Percentiles rank a stretch among this genome's conserved stretches.
phyloP scores from a whole-genome alignment of 2,329 filamentous ascomycete species.

The Microthyrium microscopicum region DNA sequence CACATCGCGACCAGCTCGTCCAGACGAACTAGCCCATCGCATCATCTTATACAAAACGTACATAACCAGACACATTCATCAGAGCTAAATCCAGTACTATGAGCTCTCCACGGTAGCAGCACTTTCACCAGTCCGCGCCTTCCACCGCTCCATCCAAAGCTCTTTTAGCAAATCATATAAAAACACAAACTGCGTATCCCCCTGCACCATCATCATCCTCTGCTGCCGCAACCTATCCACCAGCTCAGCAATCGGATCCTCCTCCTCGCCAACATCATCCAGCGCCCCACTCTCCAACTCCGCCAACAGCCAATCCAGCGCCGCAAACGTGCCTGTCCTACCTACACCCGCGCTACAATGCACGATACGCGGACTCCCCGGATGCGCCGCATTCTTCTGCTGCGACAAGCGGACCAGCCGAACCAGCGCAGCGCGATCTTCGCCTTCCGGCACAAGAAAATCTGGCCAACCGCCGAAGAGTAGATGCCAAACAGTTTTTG shows the following conservation, averaged over 20 bases:
- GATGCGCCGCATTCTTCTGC: constrained; percentile 33
- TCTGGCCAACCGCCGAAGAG: constrained; percentile 83
- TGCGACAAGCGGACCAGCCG: constrained; percentile 52
- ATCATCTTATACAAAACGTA: too few species aligned
- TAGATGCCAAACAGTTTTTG: constrained; percentile 63
- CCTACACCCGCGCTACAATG: constrained; percentile 76
- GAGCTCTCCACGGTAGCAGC: background rate
- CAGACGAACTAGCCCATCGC: too few species aligned
- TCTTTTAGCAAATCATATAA: constrained; percentile 75
- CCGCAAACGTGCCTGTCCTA: constrained; percentile 87
- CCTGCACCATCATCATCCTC: constrained; percentile 89
- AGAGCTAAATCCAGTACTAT: too few species aligned
- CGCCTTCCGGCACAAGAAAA: constrained; percentile 60
- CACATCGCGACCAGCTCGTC: too few species aligned
- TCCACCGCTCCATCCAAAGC: constrained; percentile 44
- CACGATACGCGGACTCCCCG: constrained; percentile 45
- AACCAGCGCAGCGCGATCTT: constrained; percentile 51
- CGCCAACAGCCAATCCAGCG: constrained; percentile 75
- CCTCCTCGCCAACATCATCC: constrained; percentile 27
- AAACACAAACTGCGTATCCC: constrained; percentile 67
- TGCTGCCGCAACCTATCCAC: constrained; percentile 74
- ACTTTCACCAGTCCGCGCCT: constrained; percentile 2
- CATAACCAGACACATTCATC: too few species aligned
- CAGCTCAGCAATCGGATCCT: constrained; percentile 59
- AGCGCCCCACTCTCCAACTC: constrained; percentile 65